Base-by-base conservation (phyloP, 2,329 filamentous ascomycete species). In the Cercospora zeae-maydis region DNA sequence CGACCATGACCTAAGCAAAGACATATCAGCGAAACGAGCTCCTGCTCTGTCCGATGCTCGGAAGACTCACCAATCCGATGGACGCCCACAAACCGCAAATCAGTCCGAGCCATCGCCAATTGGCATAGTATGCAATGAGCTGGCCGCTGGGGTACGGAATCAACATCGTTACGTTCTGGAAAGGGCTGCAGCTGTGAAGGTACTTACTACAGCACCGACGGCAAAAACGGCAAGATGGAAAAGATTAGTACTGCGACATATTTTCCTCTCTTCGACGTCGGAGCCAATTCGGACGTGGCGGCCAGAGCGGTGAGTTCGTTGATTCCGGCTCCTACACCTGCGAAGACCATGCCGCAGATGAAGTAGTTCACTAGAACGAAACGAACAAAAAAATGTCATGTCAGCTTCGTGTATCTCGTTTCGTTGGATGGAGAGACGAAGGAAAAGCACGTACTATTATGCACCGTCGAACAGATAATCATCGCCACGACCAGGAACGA, bases 241-340 rank as follows among this genome's bases (percentile, higher is more conserved):
- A 87, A 81, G 51, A 88, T 82, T 11, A 89, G 74, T 1, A 82
- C 74, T 13, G 84, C 83, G 33, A 88, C 82, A 71, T 88, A 88
- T 71, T 83, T 82, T 31, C 85, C 87, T 45, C 88, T 82, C 72
- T 88, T 84, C 14, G 82, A 78, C 24, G 85, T 85, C 1, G 88
- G 87, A 0, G 86, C 88, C 63, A 90, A 80, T 72, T 91, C 88
- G 1, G 86, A 85, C 1, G 87, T 88, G 34, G 83, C 88, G 30
- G 88, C 86, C 8, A 91, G 78, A 4, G 88, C 86, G 5, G 86
- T 90, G 34, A 90, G 77, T 73, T 90, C 87, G 67, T 86, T 87
- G 64, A 90, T 82, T 3, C 88, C 88, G 10, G 87, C 86, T 34
- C 87, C 88, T 5, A 85, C 78, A 1, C 88, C 88, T 9, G 86